Evolutionary conservation across 78 protist species (phyloP), one percentile per base, ranked within the genome.

Genomic region (Dictyostelium firmibasis): DNA sequence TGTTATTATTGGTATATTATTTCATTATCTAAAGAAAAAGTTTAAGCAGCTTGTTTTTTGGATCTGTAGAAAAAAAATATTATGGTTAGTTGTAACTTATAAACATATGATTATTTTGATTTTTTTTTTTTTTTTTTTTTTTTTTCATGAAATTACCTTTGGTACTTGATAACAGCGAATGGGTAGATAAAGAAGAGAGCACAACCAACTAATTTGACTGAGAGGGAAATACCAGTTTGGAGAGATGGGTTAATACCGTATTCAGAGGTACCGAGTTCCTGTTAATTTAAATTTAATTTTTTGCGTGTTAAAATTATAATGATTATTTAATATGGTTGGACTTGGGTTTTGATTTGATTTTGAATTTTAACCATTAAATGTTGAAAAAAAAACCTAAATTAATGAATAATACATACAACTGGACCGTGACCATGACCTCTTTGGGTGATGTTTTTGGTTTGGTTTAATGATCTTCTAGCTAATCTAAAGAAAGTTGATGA

Each of bases 261-360:
- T 44, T 78, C 84, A 43, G 38, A n/a, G 33, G 69, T 43, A 27
- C 64, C 57, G 25, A 78, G 64, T 44, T 78, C 82, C 82, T 75
- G 23, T 75, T 35, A 36, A 18, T 16, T 16, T 35, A 60, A 18
- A 53, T 67, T 2, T 69, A 69, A 69, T 7, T 4, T 69, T n/a
- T 4, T 69, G n/a, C n/a, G n/a, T n/a, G 31, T 69, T 29, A 11
- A 10, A 27, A 69, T 69, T n/a, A n/a, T n/a, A 69, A 16, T 29
- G 16, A 36, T 35, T 16, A 13, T 4, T 33, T 16, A 13, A 11
- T 14, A 9, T 11, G n/a, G n/a, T n/a, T n/a, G n/a, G n/a, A n/a
- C n/a, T 72, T 31, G 8, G 11, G 9, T 33, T 11, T 13, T 33
- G n/a, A n/a, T n/a, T n/a, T n/a, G n/a, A n/a, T n/a, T n/a, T n/a